Conservation (phyloP, 1,284 basidiomycete genomes). For the Quambalaria eucalypti region DNA sequence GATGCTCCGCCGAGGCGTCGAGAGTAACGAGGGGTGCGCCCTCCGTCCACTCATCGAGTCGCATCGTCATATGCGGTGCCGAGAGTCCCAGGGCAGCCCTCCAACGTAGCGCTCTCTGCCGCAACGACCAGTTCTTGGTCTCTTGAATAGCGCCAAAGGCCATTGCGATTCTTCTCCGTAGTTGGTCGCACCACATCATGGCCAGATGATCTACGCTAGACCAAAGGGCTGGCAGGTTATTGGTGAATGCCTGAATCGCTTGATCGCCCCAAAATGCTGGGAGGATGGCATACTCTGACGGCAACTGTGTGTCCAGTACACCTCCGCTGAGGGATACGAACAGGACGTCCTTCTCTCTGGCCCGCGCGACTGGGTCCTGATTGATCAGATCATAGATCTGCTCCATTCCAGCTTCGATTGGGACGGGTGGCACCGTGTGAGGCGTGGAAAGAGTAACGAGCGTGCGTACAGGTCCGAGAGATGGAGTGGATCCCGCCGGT, state of each 20-base stretch:
- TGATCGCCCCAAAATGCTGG: conserved; percentile 53
- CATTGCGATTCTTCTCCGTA: conserved; percentile 59
- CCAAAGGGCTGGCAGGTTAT: conserved; percentile 79
- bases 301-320: conserved; percentile 80
- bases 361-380: not conserved
- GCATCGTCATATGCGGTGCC: not conserved
- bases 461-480: conserved; percentile 55
- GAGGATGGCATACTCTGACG: conserved; percentile 72
- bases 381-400: conserved; percentile 55
- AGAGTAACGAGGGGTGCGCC: not conserved
- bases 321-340: conserved; percentile 86
- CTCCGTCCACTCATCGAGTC: not conserved
- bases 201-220: conserved; percentile 89
- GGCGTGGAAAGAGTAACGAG: conserved; percentile 93
- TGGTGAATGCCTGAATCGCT: conserved; percentile 57
- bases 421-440: conserved; percentile 74
- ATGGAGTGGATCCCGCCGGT: too few relatives aligned
- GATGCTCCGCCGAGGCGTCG: not conserved
- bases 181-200: conserved; percentile 98
- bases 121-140: too few relatives aligned
- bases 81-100: not conserved
- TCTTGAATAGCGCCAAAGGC: not conserved
- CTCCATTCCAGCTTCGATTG: conserved; percentile 73
- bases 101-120: not conserved
- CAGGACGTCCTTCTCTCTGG: conserved; percentile 45